Evolutionary conservation across 306 rosid genomes (phyloP).

Genomic region (Urtica urens): DNA sequence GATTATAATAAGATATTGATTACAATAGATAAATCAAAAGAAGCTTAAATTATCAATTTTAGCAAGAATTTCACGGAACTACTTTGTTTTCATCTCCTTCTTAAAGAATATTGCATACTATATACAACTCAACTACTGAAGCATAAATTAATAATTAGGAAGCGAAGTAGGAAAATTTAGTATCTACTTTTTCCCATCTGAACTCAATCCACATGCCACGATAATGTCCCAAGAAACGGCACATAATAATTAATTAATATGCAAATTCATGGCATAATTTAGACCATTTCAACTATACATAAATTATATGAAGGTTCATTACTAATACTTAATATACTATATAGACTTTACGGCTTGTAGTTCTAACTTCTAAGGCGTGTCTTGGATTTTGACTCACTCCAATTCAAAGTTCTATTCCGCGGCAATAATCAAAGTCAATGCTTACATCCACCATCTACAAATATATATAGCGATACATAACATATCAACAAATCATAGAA

Average conservation of each 20-base stretch:
- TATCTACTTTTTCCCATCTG: not conserved
- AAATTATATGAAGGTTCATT: no score
- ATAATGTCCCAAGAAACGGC: not conserved
- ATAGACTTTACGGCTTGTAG: not conserved
- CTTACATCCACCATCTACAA: not conserved
- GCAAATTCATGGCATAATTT: not conserved
- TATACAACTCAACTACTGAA: no score
- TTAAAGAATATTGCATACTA: no score
- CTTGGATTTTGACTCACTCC: constrained; percentile 14
- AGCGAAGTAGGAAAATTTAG: no score
- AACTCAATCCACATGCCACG: not conserved
- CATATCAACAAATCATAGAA: not conserved
- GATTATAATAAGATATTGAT: no score
- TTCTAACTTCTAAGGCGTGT: constrained; percentile 1
- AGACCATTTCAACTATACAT: constrained; percentile 1
- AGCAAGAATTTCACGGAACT: no score
- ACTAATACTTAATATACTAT: no score
- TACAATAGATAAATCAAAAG: no score
- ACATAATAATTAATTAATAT: not conserved
- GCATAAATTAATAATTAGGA: no score
- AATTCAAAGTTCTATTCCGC: constrained; percentile 13
- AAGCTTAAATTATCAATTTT: no score
- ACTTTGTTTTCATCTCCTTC: no score
- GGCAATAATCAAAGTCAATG: constrained; percentile 9
- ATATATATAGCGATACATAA: not conserved